A percentile compares a stretch with the other conserved stretches of the same genome.
phyloP scores from a whole-genome alignment of 768 basidiomycete species.

The Tricholoma sp. region DNA sequence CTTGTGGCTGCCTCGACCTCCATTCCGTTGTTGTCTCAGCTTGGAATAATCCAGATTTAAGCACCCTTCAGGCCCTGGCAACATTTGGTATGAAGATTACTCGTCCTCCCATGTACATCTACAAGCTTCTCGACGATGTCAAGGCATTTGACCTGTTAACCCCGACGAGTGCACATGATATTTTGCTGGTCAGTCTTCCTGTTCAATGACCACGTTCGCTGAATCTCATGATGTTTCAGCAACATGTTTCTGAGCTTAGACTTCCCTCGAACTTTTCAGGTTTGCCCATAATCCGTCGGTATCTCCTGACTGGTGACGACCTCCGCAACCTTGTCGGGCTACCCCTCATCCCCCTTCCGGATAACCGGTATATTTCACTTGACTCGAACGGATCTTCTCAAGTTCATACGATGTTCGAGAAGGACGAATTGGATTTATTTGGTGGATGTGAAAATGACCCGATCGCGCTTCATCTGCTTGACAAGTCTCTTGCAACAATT shows the following conservation, averaged over 20 bases:
- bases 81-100: constrained; percentile 29
- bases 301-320: constrained; percentile 29
- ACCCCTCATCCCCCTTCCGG: constrained; percentile 29
- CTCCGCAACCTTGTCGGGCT: constrained; percentile 29
- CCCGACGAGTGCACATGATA: constrained; percentile 24
- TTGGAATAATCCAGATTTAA: constrained; percentile 5
- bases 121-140: constrained; percentile 19
- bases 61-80: constrained; percentile 25
- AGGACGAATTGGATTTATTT: constrained; percentile 24
- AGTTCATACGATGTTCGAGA: constrained; percentile 23
- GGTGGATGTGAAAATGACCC: constrained; percentile 24
- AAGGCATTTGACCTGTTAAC: constrained; percentile 10
- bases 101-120: constrained; percentile 30
- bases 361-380: constrained; percentile 17
- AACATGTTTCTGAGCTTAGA: constrained; percentile 6
- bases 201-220: background rate
- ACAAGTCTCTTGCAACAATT: constrained; percentile 15
- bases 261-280: constrained; percentile 3
- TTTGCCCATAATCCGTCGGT: constrained; percentile 18
- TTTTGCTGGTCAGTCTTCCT: constrained; percentile 24
- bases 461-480: constrained; percentile 25
- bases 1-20: constrained; percentile 5
- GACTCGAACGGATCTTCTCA: background rate
- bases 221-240: constrained; percentile 9
- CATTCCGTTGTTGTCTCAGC: constrained; percentile 23